Evolutionary conservation across 768 basidiomycete species (phyloP), one percentile per base, ranked within the genome.

Genomic region (Boletus vermiculosoides): DNA sequence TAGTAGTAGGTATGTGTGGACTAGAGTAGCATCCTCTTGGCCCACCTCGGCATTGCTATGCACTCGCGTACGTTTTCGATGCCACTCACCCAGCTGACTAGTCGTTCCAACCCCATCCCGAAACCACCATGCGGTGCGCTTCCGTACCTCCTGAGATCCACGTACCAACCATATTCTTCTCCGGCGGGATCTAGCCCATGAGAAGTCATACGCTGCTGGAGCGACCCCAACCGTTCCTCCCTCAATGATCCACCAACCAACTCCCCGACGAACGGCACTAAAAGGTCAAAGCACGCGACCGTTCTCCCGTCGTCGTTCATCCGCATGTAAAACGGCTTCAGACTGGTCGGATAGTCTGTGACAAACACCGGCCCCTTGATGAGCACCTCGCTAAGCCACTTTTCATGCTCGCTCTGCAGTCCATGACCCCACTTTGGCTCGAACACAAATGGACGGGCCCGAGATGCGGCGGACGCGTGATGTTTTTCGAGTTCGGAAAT

Each of bases 291-390:
- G 74, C 96, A 98, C n/a, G 88, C 92, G 4, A 92, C 93, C 0
- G 92, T 88, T 58, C 66, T 60, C 44, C 71, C 72, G 40, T 78
- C 73, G 54, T 74, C 76, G 65, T 92, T 92, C 41, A 68, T 69
- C 36, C 91, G 85, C 97, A 98, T 98, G 75, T 99, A 99, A 76
- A 98, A 98, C 9, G 97, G 94, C 72, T 99, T 99, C 59, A 92
- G 71, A 2, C 68, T 50, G 5, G 78, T 72, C 2, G 97, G 96
- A 68, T 98, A 99, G 69, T 96, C 87, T 15, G 86, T 91, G 52
- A 99, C 87, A 69, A 98, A 98, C 2, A 95, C 82, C 2, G 97
- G 96, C 0, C 88, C 88, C 25, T 76, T 69, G 51, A 86, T 74
- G 49, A 88, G 71, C 16, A 73, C 70, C 54, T 89, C 87, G 0